Evolutionary conservation across 2,329 filamentous ascomycete species (phyloP), one percentile per base, ranked within the genome.

Genomic region (Leptographium lundbergii): DNA sequence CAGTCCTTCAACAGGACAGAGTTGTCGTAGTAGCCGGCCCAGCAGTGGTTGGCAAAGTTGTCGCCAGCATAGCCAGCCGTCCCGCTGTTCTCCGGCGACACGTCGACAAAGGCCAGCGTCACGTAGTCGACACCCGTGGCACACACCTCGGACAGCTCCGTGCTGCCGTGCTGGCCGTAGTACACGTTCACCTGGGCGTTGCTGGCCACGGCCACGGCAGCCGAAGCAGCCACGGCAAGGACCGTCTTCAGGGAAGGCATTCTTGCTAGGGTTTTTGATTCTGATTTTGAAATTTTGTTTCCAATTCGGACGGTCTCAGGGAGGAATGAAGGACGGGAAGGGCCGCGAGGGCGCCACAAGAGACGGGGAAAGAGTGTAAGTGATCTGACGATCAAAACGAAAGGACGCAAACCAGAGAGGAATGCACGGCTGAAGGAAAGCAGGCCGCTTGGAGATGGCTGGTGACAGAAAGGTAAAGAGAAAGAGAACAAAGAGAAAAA

Each of bases 21-120:
- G 25, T 63, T 57, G 39, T 42, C 7, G 62, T 73, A 73, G 59
- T 66, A 62, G 32, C 64, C 66, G 9, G 64, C 66, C 24, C 63
- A 66, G 62, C 73, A 75, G 65, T 74, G 71, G 27, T 61, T 60
- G 53, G 64, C 71, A 52, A 75, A 75, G 68, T 75, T 72, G 57
- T 67, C 70, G 3, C 71, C 72, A 1, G 73, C 69, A 48, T 71
- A 72, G 53, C 63, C 63, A 4, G 67, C 65, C 2, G 63, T 63
- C 6, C 66, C 63, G 50, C 70, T 71, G 47, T 73, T 65, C 61
- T 73, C 71, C 24, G 73, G 73, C 3, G 72, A 71, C 55, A 66
- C 64, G 65, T 72, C 71, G 62, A 75, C 63, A 59, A 74, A 75
- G 52, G 66, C 69, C 25, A 75, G 65, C 6, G 73, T 75, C 54